A percentile compares a stretch with the other conserved stretches of the same genome.
Evolutionary conservation across 768 basidiomycete species (phyloP).

Genomic region (Psilocybe sp.): DNA sequence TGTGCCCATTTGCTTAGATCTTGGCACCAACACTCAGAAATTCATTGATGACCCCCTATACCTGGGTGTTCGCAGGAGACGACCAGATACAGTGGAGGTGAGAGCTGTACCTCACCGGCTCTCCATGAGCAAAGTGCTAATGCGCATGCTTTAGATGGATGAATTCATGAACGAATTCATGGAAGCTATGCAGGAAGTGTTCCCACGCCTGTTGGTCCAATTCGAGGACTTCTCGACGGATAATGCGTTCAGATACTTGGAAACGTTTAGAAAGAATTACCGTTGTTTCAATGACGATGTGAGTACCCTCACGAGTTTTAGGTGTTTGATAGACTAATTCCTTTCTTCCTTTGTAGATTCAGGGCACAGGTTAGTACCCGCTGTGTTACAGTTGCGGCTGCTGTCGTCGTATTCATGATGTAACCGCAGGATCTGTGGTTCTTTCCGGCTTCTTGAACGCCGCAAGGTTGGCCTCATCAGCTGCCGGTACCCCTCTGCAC

Average conservation of each 20-base stretch:
- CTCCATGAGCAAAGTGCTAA: slow-evolving; percentile 3
- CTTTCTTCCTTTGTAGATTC: slow-evolving; percentile 39
- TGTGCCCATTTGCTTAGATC: slow-evolving; percentile 67
- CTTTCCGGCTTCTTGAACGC: slow-evolving; percentile 76
- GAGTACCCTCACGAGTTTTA: slow-evolving; percentile 19
- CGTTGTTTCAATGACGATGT: slow-evolving; percentile 76
- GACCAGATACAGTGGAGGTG: slow-evolving; percentile 45
- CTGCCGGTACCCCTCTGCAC: slow-evolving; percentile 51
- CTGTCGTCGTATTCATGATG: neutral
- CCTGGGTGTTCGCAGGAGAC: slow-evolving; percentile 60
- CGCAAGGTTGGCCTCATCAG: slow-evolving; percentile 54
- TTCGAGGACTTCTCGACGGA: slow-evolving; percentile 80
- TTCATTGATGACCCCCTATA: slow-evolving; percentile 73
- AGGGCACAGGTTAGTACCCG: slow-evolving; percentile 50
- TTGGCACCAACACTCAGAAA: slow-evolving; percentile 72
- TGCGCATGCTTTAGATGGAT: slow-evolving; percentile 45
- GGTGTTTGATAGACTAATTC: neutral
- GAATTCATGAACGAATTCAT: slow-evolving; percentile 80
- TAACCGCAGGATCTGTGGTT: slow-evolving; percentile 58
- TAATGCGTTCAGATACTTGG: slow-evolving; percentile 74
- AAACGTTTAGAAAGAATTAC: slow-evolving; percentile 55
- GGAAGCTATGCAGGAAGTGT: slow-evolving; percentile 59
- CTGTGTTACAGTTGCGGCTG: slow-evolving; percentile 3
- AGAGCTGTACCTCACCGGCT: neutral
- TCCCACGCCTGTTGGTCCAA: slow-evolving; percentile 68